phyloP scores from a whole-genome alignment of 257 asterid genomes.

The Linderniella brevidens region DNA sequence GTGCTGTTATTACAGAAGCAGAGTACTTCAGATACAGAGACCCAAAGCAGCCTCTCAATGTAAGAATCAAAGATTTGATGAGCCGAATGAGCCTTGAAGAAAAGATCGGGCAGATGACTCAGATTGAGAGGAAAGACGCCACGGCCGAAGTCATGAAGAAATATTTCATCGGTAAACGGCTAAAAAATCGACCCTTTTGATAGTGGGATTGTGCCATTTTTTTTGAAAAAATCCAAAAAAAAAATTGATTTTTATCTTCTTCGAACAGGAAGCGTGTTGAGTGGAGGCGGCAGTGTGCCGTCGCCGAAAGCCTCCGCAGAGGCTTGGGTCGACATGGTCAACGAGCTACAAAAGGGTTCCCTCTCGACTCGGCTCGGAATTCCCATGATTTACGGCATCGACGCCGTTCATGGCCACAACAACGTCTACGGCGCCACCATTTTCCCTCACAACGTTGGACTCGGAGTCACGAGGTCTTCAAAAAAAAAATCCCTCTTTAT shows the following conservation, averaged over 20 bases:
- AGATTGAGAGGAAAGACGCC: slow-evolving; percentile 62
- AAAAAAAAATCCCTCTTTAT: no score
- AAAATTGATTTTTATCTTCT: not conserved
- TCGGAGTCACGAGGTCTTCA: slow-evolving; percentile 64
- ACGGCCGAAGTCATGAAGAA: slow-evolving; percentile 38
- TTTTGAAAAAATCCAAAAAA: slow-evolving; percentile 1
- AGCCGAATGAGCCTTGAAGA: slow-evolving; percentile 57
- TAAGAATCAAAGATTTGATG: slow-evolving; percentile 56
- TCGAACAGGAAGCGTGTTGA: slow-evolving; percentile 55
- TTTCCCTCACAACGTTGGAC: slow-evolving; percentile 71
- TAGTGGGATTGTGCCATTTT: not conserved
- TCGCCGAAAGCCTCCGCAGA: slow-evolving; percentile 47
- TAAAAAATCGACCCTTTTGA: not conserved
- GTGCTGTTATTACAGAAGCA: slow-evolving; percentile 19
- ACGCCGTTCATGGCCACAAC: slow-evolving; percentile 70
- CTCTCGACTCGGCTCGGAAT: slow-evolving; percentile 52
- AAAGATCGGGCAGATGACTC: slow-evolving; percentile 84
- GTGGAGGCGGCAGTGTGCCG: slow-evolving; percentile 73
- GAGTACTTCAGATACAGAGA: slow-evolving; percentile 48
- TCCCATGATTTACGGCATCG: slow-evolving; percentile 57
- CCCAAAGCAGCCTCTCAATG: slow-evolving; percentile 42
- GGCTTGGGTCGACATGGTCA: slow-evolving; percentile 53
- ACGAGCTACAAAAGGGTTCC: slow-evolving; percentile 42
- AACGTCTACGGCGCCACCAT: slow-evolving; percentile 52
- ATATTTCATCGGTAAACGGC: slow-evolving; percentile 41